Evolutionary conservation across 139 green algal genomes (phyloP), one percentile per base, ranked within the genome.

Genomic region (Chlamydomonas urium): DNA sequence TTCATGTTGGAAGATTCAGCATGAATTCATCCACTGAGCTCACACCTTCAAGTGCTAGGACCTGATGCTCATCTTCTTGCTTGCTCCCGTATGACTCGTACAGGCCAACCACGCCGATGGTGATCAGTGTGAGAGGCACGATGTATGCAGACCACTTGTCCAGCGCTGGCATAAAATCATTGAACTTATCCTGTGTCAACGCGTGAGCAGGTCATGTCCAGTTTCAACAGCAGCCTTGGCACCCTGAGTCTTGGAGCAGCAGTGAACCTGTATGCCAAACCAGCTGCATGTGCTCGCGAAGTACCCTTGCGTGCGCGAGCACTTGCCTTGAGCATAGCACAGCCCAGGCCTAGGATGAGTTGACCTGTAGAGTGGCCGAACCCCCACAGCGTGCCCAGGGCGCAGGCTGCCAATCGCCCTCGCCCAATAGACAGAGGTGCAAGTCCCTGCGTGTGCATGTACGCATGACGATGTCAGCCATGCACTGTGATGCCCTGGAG

Each of bases 301-400:
- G n/a, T n/a, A n/a, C n/a, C n/a, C n/a, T n/a, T n/a, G n/a, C n/a
- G n/a, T n/a, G n/a, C n/a, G n/a, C n/a, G n/a, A 10, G n/a, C 53
- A 34, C 53, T 63, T 45, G 92, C 86, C 79, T 92, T 92, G 38
- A 96, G 81, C 57, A 97, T 47, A 1, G 97, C 77, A 81, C 98
- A 96, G 1, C 92, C 71, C 66, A 97, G 75, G 0, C 95, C 95
- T 65, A 99, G 88, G n/a, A 99, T 87, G 10, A 99, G 83, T 79
- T 99, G 95, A 2, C 95, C 95, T 4, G 89, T 96, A 67, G 92
- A 94, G 80, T 99, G 96, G 19, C 96, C 94, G 76, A 95, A 93
- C 5, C 95, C 95, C 95, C 95, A 99, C 31, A 99, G 88, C 19
- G 91, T 91, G n/a, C 95, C 95, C 61, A 99, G 79, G 31, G 90